A percentile compares a stretch with the other conserved stretches of the same genome.
Evolutionary conservation across 2,329 filamentous ascomycete species (phyloP).

Genomic region (Cladophialophora exuberans): DNA sequence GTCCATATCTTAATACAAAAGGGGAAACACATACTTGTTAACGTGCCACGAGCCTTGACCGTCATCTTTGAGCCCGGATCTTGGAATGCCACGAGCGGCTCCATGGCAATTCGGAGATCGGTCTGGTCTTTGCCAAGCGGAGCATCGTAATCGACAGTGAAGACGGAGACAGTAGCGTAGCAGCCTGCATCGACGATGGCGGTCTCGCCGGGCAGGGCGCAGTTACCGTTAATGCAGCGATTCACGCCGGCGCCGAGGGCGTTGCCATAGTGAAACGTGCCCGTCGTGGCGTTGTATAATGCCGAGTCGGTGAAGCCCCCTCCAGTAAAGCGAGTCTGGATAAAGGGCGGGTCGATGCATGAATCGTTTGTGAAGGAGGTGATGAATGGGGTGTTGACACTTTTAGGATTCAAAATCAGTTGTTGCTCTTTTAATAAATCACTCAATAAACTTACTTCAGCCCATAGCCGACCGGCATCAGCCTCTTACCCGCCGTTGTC

Average conservation of each 20-base stretch:
- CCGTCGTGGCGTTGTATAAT: constrained; percentile 47
- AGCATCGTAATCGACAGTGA: constrained; percentile 57
- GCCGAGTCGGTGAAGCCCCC: constrained; percentile 53
- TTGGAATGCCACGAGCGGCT: constrained; percentile 17
- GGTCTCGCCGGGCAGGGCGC: constrained; percentile 54
- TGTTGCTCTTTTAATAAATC: background rate
- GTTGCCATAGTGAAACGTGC: constrained; percentile 49
- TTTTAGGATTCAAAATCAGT: constrained; percentile 25
- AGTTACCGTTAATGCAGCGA: constrained; percentile 56
- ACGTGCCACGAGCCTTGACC: constrained; percentile 13
- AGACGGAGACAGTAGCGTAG: constrained; percentile 47
- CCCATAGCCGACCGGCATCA: constrained; percentile 55
- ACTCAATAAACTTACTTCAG: constrained; percentile 32
- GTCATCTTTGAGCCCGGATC: constrained; percentile 8
- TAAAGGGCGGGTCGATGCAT: constrained; percentile 47
- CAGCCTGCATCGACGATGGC: constrained; percentile 49
- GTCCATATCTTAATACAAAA: background rate
- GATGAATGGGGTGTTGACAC: constrained; percentile 55
- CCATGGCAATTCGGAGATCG: constrained; percentile 12
- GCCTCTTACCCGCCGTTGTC: constrained; percentile 34
- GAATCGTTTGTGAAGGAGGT: constrained; percentile 43
- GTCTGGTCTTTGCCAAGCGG: constrained; percentile 36
- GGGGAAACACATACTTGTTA: constrained; percentile 17
- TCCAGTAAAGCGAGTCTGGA: constrained; percentile 55
- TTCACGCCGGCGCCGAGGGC: constrained; percentile 50